Conservation (phyloP, 1,284 basidiomycete species). For the Golubevia sp. region DNA sequence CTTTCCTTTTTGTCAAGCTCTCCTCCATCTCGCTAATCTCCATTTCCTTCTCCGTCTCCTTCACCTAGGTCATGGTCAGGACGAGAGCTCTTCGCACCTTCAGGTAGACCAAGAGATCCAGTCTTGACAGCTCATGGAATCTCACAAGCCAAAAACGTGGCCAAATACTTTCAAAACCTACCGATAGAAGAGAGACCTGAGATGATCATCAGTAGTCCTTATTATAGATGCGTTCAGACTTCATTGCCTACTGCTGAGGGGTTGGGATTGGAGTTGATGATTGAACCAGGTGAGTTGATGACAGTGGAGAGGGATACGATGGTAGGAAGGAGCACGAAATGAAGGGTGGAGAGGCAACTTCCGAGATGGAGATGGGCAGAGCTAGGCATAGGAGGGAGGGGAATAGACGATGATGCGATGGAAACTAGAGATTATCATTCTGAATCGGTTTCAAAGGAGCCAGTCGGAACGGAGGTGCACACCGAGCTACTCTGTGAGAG, state of each 20-base stretch:
- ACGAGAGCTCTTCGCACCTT: slow-evolving; percentile 69
- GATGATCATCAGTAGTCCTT: slow-evolving; percentile 77
- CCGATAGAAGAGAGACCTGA: slow-evolving; percentile 74
- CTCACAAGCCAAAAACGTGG: slow-evolving; percentile 78
- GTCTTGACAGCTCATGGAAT: slow-evolving; percentile 77
- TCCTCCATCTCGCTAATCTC: not conserved
- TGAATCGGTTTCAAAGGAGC: too few species aligned
- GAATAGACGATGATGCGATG: too few species aligned
- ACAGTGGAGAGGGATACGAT: too few species aligned
- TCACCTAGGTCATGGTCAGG: slow-evolving; percentile 72
- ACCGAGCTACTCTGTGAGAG: too few species aligned
- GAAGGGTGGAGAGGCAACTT: not conserved
- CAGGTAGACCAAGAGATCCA: slow-evolving; percentile 76
- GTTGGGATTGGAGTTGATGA: slow-evolving; percentile 72
- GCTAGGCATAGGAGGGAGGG: too few species aligned
- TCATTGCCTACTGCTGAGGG: slow-evolving; percentile 70
- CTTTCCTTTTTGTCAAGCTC: not conserved
- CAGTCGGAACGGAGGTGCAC: too few species aligned
- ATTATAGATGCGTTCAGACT: slow-evolving; percentile 83
- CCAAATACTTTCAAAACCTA: slow-evolving; percentile 70
- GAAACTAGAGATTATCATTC: too few species aligned
- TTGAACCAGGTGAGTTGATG: slow-evolving; percentile 73
- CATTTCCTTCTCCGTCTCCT: slow-evolving; percentile 67
- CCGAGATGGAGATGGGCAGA: too few species aligned
- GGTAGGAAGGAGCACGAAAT: not conserved